A percentile compares a stretch with the other conserved stretches of the same genome.
phyloP scores from a whole-genome alignment of 305 asterid genomes.

The Petunia hybrid region DNA sequence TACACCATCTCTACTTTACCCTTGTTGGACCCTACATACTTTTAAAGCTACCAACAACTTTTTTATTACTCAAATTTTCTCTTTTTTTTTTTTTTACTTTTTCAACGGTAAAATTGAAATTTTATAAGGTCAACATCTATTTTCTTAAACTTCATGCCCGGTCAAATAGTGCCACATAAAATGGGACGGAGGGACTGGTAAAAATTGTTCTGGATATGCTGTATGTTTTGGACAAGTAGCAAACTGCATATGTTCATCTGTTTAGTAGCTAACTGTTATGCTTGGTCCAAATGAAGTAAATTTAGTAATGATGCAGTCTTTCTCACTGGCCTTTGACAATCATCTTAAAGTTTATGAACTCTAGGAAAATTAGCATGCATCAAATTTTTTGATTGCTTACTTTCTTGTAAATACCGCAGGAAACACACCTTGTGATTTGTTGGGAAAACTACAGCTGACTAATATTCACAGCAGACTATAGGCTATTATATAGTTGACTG shows the following conservation, averaged over 20 bases:
- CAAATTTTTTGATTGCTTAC: not conserved
- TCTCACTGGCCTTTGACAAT: not conserved
- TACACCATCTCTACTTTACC: too few relatives aligned
- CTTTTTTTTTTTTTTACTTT: too few relatives aligned
- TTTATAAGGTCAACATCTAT: too few relatives aligned
- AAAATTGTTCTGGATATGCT: not conserved
- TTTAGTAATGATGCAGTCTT: not conserved
- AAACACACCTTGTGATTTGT: not conserved
- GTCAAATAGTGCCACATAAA: too few relatives aligned
- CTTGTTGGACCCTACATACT: too few relatives aligned
- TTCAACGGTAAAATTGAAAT: too few relatives aligned
- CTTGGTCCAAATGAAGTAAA: not conserved
- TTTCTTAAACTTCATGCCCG: too few relatives aligned
- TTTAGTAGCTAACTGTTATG: not conserved
- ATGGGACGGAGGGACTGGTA: not conserved
- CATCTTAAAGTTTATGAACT: not conserved
- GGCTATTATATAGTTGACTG: not conserved
- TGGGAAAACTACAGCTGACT: not conserved
- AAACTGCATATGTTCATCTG: conserved; percentile 7
- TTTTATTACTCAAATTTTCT: too few relatives aligned
- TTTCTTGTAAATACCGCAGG: not conserved
- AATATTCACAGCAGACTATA: conserved; percentile 4
- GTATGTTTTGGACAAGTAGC: conserved; percentile 3
- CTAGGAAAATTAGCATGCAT: not conserved
- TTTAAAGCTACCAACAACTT: too few relatives aligned